Percentiles rank a stretch among this genome's conserved stretches.
phyloP scores from a whole-genome alignment of 768 basidiomycete species.

The Astraeus odoratus region DNA sequence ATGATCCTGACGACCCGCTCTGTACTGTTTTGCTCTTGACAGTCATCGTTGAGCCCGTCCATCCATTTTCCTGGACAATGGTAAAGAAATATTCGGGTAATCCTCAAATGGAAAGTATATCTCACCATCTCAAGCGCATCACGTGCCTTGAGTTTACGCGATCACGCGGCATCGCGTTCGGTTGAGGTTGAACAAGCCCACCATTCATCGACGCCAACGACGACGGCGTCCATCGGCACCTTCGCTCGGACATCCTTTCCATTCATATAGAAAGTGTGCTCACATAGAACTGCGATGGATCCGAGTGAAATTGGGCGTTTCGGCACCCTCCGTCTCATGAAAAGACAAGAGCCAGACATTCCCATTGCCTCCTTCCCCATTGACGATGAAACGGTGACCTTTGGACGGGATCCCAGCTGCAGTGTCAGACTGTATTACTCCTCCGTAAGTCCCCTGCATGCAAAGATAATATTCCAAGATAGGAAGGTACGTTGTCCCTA shows the following conservation, averaged over 20 bases:
- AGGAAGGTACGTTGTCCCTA: slow-evolving; percentile 39
- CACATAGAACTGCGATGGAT: slow-evolving; percentile 26
- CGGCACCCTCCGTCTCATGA: slow-evolving; percentile 61
- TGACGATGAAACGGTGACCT: slow-evolving; percentile 58
- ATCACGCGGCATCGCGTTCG: no score
- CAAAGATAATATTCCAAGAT: slow-evolving; percentile 57
- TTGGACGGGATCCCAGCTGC: slow-evolving; percentile 60
- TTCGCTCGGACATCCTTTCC: no score
- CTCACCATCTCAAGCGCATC: no score
- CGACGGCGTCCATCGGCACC: no score
- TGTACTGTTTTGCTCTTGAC: slow-evolving; percentile 82
- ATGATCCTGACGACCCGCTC: slow-evolving; percentile 87
- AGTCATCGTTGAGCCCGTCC: slow-evolving; percentile 38
- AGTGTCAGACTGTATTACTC: slow-evolving; percentile 66
- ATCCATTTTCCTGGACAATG: no score
- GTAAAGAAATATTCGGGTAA: no score
- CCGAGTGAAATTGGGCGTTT: slow-evolving; percentile 52
- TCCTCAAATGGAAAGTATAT: no score
- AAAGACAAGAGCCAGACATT: slow-evolving; percentile 37
- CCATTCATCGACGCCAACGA: no score
- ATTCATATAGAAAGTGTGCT: no score
- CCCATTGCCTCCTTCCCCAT: slow-evolving; percentile 65
- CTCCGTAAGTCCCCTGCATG: slow-evolving; percentile 55
- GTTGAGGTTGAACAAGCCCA: no score
- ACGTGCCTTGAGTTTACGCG: no score